phyloP scores from a whole-genome alignment of 352 stramenopile species.

The Phytopythium ostracodes region DNA sequence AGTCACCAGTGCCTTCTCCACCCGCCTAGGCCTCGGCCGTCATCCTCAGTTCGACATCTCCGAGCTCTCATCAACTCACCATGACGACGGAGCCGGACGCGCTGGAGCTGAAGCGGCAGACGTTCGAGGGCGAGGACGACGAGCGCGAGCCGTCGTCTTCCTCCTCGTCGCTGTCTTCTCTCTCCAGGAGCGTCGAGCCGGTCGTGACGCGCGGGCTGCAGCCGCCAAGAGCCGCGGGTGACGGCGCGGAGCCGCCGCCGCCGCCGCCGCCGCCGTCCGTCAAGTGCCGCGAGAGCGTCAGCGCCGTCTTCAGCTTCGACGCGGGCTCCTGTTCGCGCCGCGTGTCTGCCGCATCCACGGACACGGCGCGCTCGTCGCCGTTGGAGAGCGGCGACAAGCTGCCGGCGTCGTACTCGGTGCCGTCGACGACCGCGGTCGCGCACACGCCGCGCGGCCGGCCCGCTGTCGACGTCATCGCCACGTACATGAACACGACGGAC shows the following conservation, averaged over 20 bases:
- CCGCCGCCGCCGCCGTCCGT: slow-evolving; percentile 62
- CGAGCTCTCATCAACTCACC: background rate
- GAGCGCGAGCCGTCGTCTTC: slow-evolving; percentile 7
- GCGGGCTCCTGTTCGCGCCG: slow-evolving; percentile 29
- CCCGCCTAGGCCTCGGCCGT: too few relatives aligned
- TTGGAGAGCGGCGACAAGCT: slow-evolving; percentile 33
- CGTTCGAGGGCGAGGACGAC: background rate
- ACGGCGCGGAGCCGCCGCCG: slow-evolving; percentile 12
- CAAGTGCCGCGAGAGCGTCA: slow-evolving; percentile 50
- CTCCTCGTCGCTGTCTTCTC: slow-evolving; percentile 7
- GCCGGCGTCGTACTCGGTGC: slow-evolving; percentile 72
- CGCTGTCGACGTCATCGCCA: slow-evolving; percentile 83
- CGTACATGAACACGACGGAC: slow-evolving; percentile 88
- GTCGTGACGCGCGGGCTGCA: slow-evolving; percentile 1
- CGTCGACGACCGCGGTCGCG: slow-evolving; percentile 43
- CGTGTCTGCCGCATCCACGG: slow-evolving; percentile 45
- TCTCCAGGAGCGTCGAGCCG: slow-evolving; percentile 6
- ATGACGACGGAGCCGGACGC: slow-evolving; percentile 25
- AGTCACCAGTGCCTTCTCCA: too few relatives aligned
- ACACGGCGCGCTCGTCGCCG: slow-evolving; percentile 32
- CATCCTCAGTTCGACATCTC: background rate
- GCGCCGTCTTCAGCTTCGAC: slow-evolving; percentile 53
- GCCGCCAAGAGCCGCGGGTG: background rate
- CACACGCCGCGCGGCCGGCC: slow-evolving; percentile 68
- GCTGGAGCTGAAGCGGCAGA: slow-evolving; percentile 4